phyloP scores from a whole-genome alignment of 495 filamentous ascomycete species.

The Penicillium turbatum region DNA sequence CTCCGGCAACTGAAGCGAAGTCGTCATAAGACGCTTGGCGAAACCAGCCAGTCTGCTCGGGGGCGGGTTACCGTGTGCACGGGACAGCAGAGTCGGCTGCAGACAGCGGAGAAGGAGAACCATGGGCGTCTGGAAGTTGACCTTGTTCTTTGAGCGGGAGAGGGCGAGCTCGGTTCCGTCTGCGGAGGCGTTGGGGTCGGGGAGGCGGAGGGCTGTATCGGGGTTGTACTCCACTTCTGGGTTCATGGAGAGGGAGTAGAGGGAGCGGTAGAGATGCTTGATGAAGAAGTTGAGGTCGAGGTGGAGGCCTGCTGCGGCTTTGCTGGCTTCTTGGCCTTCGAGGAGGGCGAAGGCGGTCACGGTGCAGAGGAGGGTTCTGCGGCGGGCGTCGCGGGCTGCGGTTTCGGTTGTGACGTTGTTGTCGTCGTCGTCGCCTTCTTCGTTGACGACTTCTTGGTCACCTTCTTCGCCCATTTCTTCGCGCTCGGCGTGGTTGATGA shows the following conservation, averaged over 20 bases:
- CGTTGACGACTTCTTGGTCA: constrained; percentile 27
- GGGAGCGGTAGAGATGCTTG: constrained; percentile 80
- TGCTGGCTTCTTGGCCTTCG: constrained; percentile 73
- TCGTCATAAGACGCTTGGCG: constrained; percentile 82
- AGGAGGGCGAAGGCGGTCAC: constrained; percentile 93
- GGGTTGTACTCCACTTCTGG: constrained; percentile 79
- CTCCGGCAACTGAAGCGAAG: constrained; percentile 80
- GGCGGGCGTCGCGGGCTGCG: constrained; percentile 59
- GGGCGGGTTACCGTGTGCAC: constrained; percentile 54
- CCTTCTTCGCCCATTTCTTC: constrained; percentile 46
- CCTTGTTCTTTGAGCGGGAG: constrained; percentile 50
- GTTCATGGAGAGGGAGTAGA: constrained; percentile 71
- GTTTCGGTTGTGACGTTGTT: constrained; percentile 29
- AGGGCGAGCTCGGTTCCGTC: constrained; percentile 19
- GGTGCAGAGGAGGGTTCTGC: constrained; percentile 89
- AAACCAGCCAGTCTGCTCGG: constrained; percentile 84
- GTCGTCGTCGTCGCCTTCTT: constrained; percentile 41
- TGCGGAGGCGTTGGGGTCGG: constrained; percentile 58
- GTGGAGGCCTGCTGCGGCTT: constrained; percentile 62
- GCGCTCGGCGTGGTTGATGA: constrained; percentile 66
- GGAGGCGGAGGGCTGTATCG: constrained; percentile 72
- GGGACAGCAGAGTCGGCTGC: constrained; percentile 59
- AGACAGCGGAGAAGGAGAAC: constrained; percentile 86
- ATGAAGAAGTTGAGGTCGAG: constrained; percentile 94
- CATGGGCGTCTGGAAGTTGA: constrained; percentile 90